Evolutionary conservation across 768 basidiomycete genomes (phyloP).

Genomic region (Lactarius hengduanensis): DNA sequence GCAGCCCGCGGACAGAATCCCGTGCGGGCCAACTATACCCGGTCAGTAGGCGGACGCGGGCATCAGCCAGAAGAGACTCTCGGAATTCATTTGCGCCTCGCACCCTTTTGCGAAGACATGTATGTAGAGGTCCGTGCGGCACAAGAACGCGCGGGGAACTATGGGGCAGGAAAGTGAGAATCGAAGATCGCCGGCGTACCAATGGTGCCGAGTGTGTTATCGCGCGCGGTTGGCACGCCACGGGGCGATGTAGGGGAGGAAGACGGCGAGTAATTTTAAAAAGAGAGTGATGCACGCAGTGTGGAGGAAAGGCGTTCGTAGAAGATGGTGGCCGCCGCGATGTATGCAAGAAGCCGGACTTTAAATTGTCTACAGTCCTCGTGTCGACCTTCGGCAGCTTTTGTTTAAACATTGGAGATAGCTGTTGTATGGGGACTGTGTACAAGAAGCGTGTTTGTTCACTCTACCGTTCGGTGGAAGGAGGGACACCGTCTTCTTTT

Average conservation of each 20-base stretch:
- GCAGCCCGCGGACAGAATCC: too few relatives aligned
- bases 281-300: not conserved
- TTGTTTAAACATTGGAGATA: not conserved
- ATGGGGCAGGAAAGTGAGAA: not conserved
- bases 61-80: not conserved
- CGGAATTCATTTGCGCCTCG: not conserved
- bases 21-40: not conserved
- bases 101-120: not conserved
- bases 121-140: not conserved
- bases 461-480: not conserved
- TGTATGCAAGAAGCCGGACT: not conserved
- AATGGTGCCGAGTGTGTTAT: not conserved
- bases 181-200: not conserved
- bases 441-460: not conserved
- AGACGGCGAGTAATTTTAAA: not conserved
- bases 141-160: not conserved
- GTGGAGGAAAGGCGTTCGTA: not conserved
- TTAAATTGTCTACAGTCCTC: slow-evolving; percentile 1
- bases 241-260: not conserved
- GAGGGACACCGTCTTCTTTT: not conserved
- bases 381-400: not conserved
- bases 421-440: not conserved
- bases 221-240: not conserved
- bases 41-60: not conserved
- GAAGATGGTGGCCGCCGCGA: not conserved